These are phyloP conservation scores for Fusarium circinatum DNA, from an alignment of 2,329 filamentous ascomycete species.

Conservation along the genomic window DNA sequence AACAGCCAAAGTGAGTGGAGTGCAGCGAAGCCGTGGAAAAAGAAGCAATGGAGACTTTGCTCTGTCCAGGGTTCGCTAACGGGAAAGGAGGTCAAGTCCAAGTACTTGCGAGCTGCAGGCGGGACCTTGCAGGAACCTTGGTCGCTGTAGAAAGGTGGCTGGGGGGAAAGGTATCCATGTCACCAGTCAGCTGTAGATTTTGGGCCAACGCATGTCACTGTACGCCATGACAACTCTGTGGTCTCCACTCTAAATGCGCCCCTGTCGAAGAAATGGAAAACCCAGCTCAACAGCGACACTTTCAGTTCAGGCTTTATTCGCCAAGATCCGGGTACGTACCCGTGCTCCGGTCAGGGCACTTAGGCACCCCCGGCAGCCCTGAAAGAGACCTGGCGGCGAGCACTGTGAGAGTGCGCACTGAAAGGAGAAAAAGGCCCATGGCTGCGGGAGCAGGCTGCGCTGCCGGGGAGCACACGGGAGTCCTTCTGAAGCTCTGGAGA, in stretches of 20 bases:
- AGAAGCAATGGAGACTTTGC: constrained; percentile 37
- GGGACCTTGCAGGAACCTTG: constrained; percentile 29
- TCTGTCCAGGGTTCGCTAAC: constrained; percentile 10
- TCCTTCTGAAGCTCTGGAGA: constrained; percentile 3
- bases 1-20: constrained; percentile 30
- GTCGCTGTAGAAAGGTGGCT: neutral
- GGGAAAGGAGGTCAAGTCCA: constrained; percentile 21
- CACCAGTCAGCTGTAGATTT: neutral
- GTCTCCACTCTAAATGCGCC: constrained; percentile 29
- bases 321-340: constrained; percentile 36
- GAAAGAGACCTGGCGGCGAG: constrained; percentile 8
- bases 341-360: constrained; percentile 32
- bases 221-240: constrained; percentile 8
- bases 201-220: constrained; percentile 6
- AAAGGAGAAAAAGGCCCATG: neutral
- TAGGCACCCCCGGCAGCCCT: constrained; percentile 18
- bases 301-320: constrained; percentile 24
- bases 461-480: constrained; percentile 1
- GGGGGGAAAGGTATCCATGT: constrained; percentile 3
- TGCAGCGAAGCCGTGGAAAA: constrained; percentile 33
- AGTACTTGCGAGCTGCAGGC: constrained; percentile 10
- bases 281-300: constrained; percentile 19
- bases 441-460: constrained; percentile 3
- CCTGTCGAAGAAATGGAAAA: constrained; percentile 35
- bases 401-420: neutral